Evolutionary conservation across 495 filamentous ascomycete genomes (phyloP).

Genomic region (Xylaria bambusicola): DNA sequence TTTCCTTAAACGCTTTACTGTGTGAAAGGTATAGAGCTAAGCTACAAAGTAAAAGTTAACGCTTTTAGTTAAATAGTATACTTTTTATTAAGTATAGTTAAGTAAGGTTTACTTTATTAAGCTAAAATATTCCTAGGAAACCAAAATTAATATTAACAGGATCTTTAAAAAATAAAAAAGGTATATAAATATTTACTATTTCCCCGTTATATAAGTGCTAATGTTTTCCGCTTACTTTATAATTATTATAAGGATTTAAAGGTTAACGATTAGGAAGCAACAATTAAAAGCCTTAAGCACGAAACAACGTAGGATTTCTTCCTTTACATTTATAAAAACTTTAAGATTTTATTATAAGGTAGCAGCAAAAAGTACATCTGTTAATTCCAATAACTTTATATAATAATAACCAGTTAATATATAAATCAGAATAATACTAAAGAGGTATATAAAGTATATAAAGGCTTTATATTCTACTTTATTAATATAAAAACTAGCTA

Average conservation of each 20-base stretch:
- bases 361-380: slow-evolving; percentile 26
- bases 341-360: slow-evolving; percentile 23
- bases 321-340: slow-evolving; percentile 25
- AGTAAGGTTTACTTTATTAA: slow-evolving; percentile 7
- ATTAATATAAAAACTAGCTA: slow-evolving; percentile 22
- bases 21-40: neutral
- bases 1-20: slow-evolving; percentile 10
- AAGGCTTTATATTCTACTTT: slow-evolving; percentile 6
- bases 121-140: neutral
- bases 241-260: neutral
- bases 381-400: slow-evolving; percentile 31
- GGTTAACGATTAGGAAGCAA: neutral
- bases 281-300: neutral
- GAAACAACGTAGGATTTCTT: slow-evolving; percentile 25
- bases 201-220: too few relatives aligned
- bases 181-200: neutral
- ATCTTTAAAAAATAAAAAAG: neutral
- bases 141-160: neutral
- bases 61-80: slow-evolving; percentile 1
- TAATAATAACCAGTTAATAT: slow-evolving; percentile 20
- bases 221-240: too few relatives aligned
- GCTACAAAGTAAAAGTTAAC: neutral
- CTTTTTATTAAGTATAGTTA: slow-evolving; percentile 6
- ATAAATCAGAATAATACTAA: slow-evolving; percentile 29
- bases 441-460: slow-evolving; percentile 34